Evolutionary conservation across 352 stramenopile species (phyloP).

Genomic region (Phytophthora rubi): DNA sequence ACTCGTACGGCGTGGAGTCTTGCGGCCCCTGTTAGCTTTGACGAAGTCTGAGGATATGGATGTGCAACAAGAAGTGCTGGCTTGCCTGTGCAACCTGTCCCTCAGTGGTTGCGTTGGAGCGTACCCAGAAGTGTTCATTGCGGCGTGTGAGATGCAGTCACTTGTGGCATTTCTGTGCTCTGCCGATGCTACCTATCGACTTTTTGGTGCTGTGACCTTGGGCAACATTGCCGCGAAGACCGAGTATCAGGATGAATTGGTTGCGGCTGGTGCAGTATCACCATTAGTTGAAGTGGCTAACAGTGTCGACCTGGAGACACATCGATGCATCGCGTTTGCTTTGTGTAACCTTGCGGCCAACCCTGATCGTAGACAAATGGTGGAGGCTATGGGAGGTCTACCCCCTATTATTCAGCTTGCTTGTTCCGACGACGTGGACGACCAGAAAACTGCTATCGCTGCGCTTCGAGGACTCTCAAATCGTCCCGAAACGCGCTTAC

Average conservation of each 20-base stretch:
- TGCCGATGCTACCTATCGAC: conserved; percentile 93
- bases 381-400: conserved; percentile 94
- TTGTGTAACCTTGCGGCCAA: conserved; percentile 96
- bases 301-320: conserved; percentile 93
- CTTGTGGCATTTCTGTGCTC: conserved; percentile 96
- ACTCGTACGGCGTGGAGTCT: conserved; percentile 88
- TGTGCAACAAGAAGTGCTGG: conserved; percentile 96
- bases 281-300: conserved; percentile 94
- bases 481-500: conserved; percentile 79
- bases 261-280: conserved; percentile 88
- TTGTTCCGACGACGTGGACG: conserved; percentile 85
- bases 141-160: conserved; percentile 89
- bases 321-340: conserved; percentile 96
- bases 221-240: conserved; percentile 92
- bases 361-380: conserved; percentile 77
- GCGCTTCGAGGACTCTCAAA: conserved; percentile 92
- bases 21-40: conserved; percentile 90
- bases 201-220: conserved; percentile 96
- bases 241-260: conserved; percentile 80
- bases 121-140: conserved; percentile 89
- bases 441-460: conserved; percentile 93
- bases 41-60: conserved; percentile 94
- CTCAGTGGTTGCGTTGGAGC: conserved; percentile 95
- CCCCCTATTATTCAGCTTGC: conserved; percentile 96
- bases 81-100: conserved; percentile 97